These are phyloP conservation scores for Peronospora belbahrii DNA, from an alignment of 352 stramenopile genomes.

Conservation along the genomic window DNA sequence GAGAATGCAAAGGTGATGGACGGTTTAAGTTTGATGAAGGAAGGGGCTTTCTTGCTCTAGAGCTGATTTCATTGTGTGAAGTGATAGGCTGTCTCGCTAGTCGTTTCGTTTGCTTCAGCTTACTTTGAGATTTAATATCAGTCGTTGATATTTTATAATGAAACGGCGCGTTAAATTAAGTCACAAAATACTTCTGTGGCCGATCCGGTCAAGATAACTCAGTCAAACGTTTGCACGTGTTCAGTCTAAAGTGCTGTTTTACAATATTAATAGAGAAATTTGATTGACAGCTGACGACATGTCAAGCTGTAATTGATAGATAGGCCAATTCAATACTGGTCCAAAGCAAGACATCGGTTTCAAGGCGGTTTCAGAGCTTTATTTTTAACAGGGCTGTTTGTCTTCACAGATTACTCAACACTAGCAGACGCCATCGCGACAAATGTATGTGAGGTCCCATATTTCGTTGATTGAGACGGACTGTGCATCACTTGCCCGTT, in stretches of 20 bases:
- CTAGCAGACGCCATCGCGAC: slow-evolving; percentile 6
- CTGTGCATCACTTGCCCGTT: slow-evolving; percentile 22
- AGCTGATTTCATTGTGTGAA: not conserved
- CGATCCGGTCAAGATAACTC: no score
- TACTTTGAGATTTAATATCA: slow-evolving; percentile 12
- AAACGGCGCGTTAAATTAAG: slow-evolving; percentile 18
- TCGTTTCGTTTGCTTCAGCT: slow-evolving; percentile 6
- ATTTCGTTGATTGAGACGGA: slow-evolving; percentile 21
- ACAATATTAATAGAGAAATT: not conserved
- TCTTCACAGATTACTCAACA: slow-evolving; percentile 3
- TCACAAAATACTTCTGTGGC: not conserved
- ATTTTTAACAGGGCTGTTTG: slow-evolving; percentile 5
- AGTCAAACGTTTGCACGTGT: not conserved
- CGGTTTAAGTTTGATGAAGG: not conserved
- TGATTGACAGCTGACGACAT: not conserved
- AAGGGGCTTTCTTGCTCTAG: not conserved
- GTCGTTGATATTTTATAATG: slow-evolving; percentile 15
- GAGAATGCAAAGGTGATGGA: not conserved
- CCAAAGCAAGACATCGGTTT: slow-evolving; percentile 16
- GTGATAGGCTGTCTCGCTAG: not conserved
- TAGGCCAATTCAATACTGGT: not conserved
- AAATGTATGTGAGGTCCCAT: slow-evolving; percentile 12
- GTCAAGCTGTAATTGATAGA: not conserved
- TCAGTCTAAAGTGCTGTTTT: not conserved
- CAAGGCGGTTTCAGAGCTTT: slow-evolving; percentile 20